phyloP scores from a whole-genome alignment of 148 eudicot species.

The Rhododendron ovatum region DNA sequence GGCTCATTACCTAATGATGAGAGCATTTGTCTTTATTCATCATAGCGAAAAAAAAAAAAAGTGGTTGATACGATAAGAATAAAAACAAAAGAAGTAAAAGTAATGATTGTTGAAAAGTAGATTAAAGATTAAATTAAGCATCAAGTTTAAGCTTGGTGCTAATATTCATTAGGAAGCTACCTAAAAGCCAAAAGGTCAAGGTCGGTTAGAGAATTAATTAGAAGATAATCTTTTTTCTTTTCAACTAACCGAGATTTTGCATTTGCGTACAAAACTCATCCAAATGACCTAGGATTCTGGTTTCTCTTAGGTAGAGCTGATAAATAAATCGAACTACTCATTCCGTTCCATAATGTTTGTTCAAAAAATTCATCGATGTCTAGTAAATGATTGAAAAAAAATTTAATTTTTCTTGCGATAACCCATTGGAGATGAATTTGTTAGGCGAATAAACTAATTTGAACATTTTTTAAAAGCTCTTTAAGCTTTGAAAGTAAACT shows the following conservation, averaged over 20 bases:
- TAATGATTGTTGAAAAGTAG: background rate
- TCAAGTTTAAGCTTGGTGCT: constrained; percentile 8
- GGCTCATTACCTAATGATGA: background rate
- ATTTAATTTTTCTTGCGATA: no score
- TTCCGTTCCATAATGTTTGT: no score
- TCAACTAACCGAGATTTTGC: background rate
- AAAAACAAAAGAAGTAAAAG: background rate
- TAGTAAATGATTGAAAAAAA: no score
- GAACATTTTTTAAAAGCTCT: no score
- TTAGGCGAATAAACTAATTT: no score
- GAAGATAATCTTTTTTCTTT: background rate
- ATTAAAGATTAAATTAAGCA: background rate
- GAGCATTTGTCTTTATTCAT: background rate
- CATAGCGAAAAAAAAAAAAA: background rate
- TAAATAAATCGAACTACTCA: no score
- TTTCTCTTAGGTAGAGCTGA: no score
- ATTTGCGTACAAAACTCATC: no score
- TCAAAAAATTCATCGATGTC: no score
- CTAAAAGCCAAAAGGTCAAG: background rate
- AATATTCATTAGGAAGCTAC: constrained; percentile 8
- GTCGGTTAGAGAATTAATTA: background rate
- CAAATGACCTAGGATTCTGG: no score
- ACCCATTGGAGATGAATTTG: background rate
- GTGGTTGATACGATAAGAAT: background rate
- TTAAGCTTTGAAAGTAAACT: background rate